Percentiles rank a stretch among this genome's conserved stretches.
phyloP scores from a whole-genome alignment of 345 rosid genomes.

The Firmiana major region DNA sequence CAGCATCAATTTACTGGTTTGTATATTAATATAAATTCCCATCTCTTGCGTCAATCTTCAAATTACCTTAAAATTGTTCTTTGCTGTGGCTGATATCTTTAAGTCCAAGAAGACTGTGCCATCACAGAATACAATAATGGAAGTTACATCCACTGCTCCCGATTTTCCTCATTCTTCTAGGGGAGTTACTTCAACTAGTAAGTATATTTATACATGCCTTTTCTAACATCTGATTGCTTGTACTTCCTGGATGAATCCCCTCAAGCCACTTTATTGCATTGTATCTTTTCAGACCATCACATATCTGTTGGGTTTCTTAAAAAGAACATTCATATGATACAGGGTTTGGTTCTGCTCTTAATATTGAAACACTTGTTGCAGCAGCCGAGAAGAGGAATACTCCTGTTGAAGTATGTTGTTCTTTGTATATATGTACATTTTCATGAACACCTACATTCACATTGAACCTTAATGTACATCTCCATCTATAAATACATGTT shows the following conservation, averaged over 20 bases:
- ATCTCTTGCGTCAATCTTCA: neutral
- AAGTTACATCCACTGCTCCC: slow-evolving; percentile 26
- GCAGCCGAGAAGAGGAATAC: slow-evolving; percentile 90
- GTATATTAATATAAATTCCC: neutral
- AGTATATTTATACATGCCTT: neutral
- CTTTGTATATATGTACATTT: neutral
- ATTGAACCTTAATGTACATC: neutral
- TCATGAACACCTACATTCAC: neutral
- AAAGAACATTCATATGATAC: neutral
- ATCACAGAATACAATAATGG: neutral
- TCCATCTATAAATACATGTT: neutral
- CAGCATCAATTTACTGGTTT: neutral
- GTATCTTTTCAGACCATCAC: neutral
- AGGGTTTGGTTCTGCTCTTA: slow-evolving; percentile 97
- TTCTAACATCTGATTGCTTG: neutral
- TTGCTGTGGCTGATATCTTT: slow-evolving; percentile 20
- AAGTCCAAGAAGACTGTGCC: neutral
- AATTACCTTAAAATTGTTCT: slow-evolving; percentile 7
- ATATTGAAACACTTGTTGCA: slow-evolving; percentile 86
- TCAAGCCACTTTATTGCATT: too few relatives aligned
- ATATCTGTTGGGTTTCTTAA: neutral
- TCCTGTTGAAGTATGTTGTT: slow-evolving; percentile 60
- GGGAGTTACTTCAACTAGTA: slow-evolving; percentile 75
- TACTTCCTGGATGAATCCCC: neutral
- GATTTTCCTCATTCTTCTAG: slow-evolving; percentile 64